Conservation (phyloP, 139 green algal species). For the Chlorella sp. region DNA sequence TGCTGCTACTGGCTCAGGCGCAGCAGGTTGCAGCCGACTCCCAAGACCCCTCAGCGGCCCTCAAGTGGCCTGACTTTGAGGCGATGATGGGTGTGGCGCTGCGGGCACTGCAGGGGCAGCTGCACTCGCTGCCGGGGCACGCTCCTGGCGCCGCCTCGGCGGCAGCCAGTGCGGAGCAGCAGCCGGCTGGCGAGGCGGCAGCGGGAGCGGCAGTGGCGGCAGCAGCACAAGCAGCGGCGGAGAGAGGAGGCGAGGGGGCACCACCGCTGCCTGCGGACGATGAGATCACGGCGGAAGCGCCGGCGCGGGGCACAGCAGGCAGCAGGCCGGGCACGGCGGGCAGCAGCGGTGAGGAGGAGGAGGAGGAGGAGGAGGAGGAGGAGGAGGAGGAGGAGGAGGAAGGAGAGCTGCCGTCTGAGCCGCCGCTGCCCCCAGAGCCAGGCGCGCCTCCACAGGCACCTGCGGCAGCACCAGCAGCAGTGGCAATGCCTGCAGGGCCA, state of each 20-base stretch:
- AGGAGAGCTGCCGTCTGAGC: too few species aligned
- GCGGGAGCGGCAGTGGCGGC: not conserved
- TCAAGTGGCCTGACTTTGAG: slow-evolving; percentile 51
- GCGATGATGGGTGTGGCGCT: slow-evolving; percentile 9
- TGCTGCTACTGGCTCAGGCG: slow-evolving; percentile 24
- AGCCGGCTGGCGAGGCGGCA: not conserved
- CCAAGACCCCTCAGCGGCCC: not conserved
- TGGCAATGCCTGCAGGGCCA: not conserved
- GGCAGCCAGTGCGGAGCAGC: not conserved
- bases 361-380: not conserved
- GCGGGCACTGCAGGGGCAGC: slow-evolving; percentile 11
- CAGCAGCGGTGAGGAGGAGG: slow-evolving; percentile 6
- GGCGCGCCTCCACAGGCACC: not conserved
- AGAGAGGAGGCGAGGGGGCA: slow-evolving; percentile 2
- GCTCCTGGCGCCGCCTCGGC: not conserved
- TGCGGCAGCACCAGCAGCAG: not conserved
- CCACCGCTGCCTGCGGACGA: not conserved
- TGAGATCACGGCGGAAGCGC: too few species aligned
- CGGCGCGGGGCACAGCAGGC: not conserved
- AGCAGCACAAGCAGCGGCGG: not conserved
- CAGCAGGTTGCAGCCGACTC: slow-evolving; percentile 41
- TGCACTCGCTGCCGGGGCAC: slow-evolving; percentile 10
- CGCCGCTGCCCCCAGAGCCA: too few species aligned
- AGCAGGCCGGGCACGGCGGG: slow-evolving; percentile 18
- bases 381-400: not conserved